phyloP scores from a whole-genome alignment of 2,329 filamentous ascomycete genomes.

The Saccharata proteae region DNA sequence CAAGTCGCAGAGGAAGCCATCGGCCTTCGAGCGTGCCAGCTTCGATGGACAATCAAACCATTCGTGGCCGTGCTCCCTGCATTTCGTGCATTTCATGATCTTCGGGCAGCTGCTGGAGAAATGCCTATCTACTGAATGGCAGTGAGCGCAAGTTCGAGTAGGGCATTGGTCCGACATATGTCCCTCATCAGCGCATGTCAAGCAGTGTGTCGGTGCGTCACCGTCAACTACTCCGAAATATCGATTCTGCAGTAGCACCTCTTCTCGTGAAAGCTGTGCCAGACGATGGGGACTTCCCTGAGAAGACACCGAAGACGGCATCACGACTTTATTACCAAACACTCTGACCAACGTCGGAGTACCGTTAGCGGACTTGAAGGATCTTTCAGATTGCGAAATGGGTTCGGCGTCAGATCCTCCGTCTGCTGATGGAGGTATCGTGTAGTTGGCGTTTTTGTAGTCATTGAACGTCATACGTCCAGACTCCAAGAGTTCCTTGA shows the following conservation, averaged over 20 bases:
- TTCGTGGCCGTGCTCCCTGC: slow-evolving; percentile 50
- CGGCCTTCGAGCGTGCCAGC: slow-evolving; percentile 39
- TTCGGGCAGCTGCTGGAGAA: slow-evolving; percentile 40
- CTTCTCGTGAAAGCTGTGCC: slow-evolving; percentile 3
- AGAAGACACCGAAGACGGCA: no score
- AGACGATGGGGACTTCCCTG: no score
- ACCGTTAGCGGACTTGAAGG: no score
- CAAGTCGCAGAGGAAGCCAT: slow-evolving; percentile 47
- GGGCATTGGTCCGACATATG: slow-evolving; percentile 33
- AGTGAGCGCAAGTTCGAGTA: slow-evolving; percentile 31
- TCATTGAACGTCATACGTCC: no score
- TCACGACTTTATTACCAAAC: no score
- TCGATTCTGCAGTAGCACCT: slow-evolving; percentile 21
- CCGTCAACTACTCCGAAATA: slow-evolving; percentile 27
- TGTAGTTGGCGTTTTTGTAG: no score
- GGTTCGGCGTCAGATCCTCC: no score
- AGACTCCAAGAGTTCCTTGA: no score
- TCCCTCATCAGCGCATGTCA: slow-evolving; percentile 30
- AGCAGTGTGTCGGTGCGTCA: slow-evolving; percentile 27
- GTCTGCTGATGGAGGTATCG: no score
- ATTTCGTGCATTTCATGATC: slow-evolving; percentile 43
- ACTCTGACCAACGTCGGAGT: no score
- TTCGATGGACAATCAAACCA: slow-evolving; percentile 43
- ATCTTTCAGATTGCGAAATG: no score
- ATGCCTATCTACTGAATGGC: slow-evolving; percentile 32